These are phyloP conservation scores for Emergomyces orientalis DNA, from an alignment of 2,329 filamentous ascomycete species.

Conservation along the genomic window DNA sequence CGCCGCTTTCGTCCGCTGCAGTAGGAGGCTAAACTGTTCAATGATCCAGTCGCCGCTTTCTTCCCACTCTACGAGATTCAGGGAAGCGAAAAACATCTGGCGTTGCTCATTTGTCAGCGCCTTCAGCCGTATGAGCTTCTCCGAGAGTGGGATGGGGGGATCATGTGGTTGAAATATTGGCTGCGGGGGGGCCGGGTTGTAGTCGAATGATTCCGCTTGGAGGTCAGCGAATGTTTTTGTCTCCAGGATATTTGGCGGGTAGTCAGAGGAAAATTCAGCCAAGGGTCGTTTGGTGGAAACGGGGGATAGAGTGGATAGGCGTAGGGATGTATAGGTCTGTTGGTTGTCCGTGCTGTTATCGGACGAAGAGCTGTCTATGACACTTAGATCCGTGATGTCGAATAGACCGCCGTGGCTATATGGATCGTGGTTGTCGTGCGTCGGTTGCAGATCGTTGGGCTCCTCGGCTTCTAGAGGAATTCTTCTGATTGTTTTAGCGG, in stretches of 20 bases:
- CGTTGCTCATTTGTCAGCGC: constrained; percentile 34
- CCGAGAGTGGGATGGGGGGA: constrained; percentile 22
- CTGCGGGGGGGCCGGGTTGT: constrained; percentile 26
- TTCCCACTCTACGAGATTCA: constrained; percentile 51
- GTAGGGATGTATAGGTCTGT: constrained; percentile 11
- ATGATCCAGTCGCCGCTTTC: constrained; percentile 54
- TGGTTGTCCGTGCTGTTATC: constrained; percentile 8
- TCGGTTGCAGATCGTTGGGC: constrained; percentile 2
- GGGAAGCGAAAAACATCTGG: constrained; percentile 41
- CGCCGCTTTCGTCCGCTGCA: constrained; percentile 44
- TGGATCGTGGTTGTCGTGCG: neutral
- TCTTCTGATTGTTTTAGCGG: neutral
- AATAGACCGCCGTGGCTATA: constrained; percentile 13
- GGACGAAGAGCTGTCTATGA: constrained; percentile 14
- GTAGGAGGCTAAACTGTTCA: constrained; percentile 43
- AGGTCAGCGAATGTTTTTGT: constrained; percentile 42
- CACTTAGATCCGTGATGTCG: constrained; percentile 17
- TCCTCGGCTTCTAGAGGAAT: constrained; percentile 11
- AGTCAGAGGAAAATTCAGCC: constrained; percentile 37
- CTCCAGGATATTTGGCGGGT: constrained; percentile 37
- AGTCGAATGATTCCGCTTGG: constrained; percentile 43
- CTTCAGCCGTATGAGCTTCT: constrained; percentile 32
- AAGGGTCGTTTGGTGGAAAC: constrained; percentile 22
- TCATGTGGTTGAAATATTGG: constrained; percentile 18
- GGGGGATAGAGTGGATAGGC: constrained; percentile 23